A percentile compares a stretch with the other conserved stretches of the same genome.
Conservation (phyloP, 2,329 filamentous ascomycete genomes). For the Diaporthe batatas region DNA sequence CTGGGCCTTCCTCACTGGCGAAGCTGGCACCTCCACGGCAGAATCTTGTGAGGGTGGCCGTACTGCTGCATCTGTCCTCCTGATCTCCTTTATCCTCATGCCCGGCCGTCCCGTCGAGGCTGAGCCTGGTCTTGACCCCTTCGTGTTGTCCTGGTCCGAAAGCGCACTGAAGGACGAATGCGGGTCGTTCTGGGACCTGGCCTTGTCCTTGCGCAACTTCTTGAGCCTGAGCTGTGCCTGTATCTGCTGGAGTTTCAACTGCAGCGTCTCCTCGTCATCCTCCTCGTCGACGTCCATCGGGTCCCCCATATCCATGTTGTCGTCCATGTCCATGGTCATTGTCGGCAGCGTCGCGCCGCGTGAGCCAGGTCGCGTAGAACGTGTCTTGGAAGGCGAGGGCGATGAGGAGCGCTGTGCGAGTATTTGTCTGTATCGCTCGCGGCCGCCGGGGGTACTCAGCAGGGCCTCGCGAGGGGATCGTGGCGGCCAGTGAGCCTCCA, state of each 20-base stretch:
- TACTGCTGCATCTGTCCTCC: constrained; percentile 33
- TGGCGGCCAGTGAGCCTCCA: constrained; percentile 74
- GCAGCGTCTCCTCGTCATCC: constrained; percentile 90
- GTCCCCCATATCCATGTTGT: constrained; percentile 30
- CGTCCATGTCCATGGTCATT: constrained; percentile 41
- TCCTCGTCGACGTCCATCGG: constrained; percentile 63
- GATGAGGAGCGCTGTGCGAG: constrained; percentile 76
- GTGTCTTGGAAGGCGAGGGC: constrained; percentile 72
- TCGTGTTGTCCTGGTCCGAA: constrained; percentile 45
- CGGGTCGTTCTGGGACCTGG: constrained; percentile 43
- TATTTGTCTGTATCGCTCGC: constrained; percentile 78
- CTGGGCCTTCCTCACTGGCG: constrained; percentile 74
- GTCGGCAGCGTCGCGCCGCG: constrained; percentile 45
- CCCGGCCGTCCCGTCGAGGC: constrained; percentile 31
- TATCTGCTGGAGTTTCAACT: constrained; percentile 88
- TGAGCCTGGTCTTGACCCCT: constrained; percentile 38
- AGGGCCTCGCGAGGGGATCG: constrained; percentile 75
- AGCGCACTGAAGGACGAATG: constrained; percentile 41
- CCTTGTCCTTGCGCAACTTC: constrained; percentile 79
- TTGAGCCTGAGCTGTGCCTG: constrained; percentile 90
- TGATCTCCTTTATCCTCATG: constrained; percentile 41
- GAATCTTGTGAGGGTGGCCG: constrained; percentile 40
- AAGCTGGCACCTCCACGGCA: constrained; percentile 79
- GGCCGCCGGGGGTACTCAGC: constrained; percentile 80
- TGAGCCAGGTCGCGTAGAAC: constrained; percentile 51